These are phyloP conservation scores for Rhodotorula kratochvilovae DNA, from an alignment of 768 basidiomycete species.

Conservation along the genomic window DNA sequence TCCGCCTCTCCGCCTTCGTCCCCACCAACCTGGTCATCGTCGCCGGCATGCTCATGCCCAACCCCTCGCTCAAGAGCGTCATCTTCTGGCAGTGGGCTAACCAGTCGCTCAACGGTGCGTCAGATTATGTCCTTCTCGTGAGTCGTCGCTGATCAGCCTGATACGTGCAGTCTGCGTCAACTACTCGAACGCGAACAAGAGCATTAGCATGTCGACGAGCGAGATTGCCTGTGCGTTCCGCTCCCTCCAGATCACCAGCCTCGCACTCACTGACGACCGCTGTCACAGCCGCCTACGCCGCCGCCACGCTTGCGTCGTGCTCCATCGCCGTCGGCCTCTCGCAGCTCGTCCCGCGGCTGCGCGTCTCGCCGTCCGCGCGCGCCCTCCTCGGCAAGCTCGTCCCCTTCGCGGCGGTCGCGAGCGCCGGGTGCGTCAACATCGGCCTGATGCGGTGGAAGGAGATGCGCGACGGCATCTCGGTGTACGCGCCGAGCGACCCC, in stretches of 20 bases:
- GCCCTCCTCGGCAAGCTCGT: slow-evolving; percentile 42
- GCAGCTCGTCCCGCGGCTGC: slow-evolving; percentile 46
- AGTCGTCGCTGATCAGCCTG: too few relatives aligned
- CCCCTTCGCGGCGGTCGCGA: slow-evolving; percentile 50
- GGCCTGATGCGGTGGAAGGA: slow-evolving; percentile 48
- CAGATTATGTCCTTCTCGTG: not conserved
- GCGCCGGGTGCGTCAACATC: slow-evolving; percentile 51
- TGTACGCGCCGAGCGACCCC: slow-evolving; percentile 32
- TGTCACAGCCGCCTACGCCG: slow-evolving; percentile 46
- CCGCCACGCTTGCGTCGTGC: slow-evolving; percentile 50
- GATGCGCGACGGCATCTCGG: slow-evolving; percentile 48
- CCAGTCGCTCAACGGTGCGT: slow-evolving; percentile 49
- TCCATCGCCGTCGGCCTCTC: slow-evolving; percentile 49
- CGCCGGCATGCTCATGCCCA: slow-evolving; percentile 52
- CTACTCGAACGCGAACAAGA: slow-evolving; percentile 51
- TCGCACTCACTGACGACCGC: too few relatives aligned
- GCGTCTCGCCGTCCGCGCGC: slow-evolving; percentile 26
- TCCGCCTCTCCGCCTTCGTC: slow-evolving; percentile 51
- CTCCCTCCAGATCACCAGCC: not conserved
- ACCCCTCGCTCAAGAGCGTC: slow-evolving; percentile 43
- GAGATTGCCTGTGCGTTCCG: slow-evolving; percentile 46
- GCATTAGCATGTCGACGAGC: slow-evolving; percentile 48
- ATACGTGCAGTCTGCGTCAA: slow-evolving; percentile 43
- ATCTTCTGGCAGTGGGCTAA: slow-evolving; percentile 48
- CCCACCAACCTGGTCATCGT: slow-evolving; percentile 50